These are phyloP conservation scores for Plantago elongata DNA, from an alignment of 257 asterid species.

Conservation along the genomic window DNA sequence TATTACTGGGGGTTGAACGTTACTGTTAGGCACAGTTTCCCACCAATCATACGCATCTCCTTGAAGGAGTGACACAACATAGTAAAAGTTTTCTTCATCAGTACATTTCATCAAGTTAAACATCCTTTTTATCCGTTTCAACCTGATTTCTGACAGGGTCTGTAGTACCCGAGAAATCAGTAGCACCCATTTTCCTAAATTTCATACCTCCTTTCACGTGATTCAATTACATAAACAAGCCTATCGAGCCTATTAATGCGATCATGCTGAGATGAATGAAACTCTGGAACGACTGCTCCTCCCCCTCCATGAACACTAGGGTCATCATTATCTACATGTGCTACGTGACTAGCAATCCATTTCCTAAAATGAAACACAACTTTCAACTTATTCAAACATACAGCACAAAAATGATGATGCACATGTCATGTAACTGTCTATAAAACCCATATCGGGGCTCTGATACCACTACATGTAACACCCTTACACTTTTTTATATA, in stretches of 20 bases:
- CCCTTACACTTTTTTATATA: neutral
- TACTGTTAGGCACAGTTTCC: neutral
- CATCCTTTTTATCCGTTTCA: neutral
- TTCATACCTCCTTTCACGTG: neutral
- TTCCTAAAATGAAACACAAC: neutral
- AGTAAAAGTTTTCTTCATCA: too few species aligned
- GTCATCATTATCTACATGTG: too few species aligned
- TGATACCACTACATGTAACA: neutral
- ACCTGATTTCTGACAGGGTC: neutral
- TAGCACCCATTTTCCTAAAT: neutral
- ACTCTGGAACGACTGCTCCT: too few species aligned
- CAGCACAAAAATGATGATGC: neutral
- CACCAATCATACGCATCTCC: constrained; percentile 4
- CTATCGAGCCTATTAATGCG: neutral
- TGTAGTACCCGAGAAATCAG: neutral
- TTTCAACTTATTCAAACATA: neutral
- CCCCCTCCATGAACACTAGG: too few species aligned
- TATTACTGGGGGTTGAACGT: neutral
- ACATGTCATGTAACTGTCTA: neutral
- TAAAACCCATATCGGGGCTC: neutral
- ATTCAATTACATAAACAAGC: neutral
- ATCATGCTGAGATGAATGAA: too few species aligned
- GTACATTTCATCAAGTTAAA: too few species aligned
- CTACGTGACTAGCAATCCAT: too few species aligned
- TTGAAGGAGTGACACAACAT: neutral